Base-by-base conservation (phyloP, 1,139 yeast species). In the Lodderomyces pseudojiufengensis region DNA sequence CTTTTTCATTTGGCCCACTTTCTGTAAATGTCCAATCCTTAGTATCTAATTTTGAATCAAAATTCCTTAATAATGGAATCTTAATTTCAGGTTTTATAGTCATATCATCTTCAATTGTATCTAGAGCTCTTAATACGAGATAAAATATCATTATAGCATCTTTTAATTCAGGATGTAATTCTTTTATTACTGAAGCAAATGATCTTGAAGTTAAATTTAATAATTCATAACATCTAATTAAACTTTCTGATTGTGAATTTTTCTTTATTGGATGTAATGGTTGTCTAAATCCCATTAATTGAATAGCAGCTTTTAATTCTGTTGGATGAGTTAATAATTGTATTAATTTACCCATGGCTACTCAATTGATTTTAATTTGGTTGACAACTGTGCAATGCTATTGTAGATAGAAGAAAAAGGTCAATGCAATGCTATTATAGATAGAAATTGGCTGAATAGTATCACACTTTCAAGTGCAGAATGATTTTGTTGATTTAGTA, bases 21-120 rank as follows among this genome's bases (percentile, higher is more conserved):
- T 82, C 95, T 48, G 78, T 61, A 55, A 86, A 92, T 1, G 86
- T 81, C 95, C 97, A 92, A 47, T 80, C 87, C 23, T 70, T 65
- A 6, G 75, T 60, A 32, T 68, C 63, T 46, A 92, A 70, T 45
- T 83, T 78, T 24, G 73, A 61, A 53, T 80, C 70, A 59, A 94
- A 94, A 3, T 57, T 51, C 44, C 94, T 74, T 47, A 94, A 71
- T 40, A 90, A 56, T 1, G 95, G 90, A 20, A 88, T 67, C 61
- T 92, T 92, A 42, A 76, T 52, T 15, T 71, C 70, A 6, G 86
- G 79, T 41, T 78, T 80, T 40, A 94, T 63, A 8, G 92, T 74
- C 95, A 90, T 92, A 55, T 94, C 99, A 60, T 94, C 99, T 59
- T 94, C 99, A 40, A 94, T 74, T 2, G 99, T 94, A 56, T 94